Conservation (phyloP, 202 grass and related monocot genomes). For the Hordeum pubiflorum region DNA sequence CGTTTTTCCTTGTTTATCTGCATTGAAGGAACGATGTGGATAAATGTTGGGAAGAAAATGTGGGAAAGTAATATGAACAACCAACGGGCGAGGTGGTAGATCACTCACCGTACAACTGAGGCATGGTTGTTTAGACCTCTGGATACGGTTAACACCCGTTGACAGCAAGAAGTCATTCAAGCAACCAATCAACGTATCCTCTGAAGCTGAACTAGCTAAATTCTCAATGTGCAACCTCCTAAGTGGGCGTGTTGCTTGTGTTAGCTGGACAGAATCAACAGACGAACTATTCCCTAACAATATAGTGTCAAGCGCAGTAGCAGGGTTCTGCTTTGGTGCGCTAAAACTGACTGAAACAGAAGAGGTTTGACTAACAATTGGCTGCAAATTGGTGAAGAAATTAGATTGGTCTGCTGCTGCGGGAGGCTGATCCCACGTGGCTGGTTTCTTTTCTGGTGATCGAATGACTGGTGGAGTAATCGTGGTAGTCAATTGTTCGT, state of each 20-base stretch:
- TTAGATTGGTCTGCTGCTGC: conserved; percentile 34
- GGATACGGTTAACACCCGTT: conserved; percentile 35
- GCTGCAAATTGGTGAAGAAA: conserved; percentile 35
- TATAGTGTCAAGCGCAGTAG: conserved; percentile 32
- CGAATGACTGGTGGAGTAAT: conserved; percentile 33
- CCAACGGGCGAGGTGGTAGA: conserved; percentile 8
- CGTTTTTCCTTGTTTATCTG: conserved; percentile 95
- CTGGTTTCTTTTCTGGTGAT: conserved; percentile 68
- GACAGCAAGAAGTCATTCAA: conserved; percentile 74
- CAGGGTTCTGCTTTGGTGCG: neutral
- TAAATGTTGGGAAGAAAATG: conserved; percentile 25
- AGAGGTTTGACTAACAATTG: conserved; percentile 36
- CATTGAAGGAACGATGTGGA: conserved; percentile 14
- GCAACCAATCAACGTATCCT: conserved; percentile 62
- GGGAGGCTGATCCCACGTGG: conserved; percentile 87
- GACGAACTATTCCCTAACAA: conserved; percentile 37
- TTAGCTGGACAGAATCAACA: conserved; percentile 76
- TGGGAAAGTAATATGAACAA: neutral
- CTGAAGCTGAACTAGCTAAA: conserved; percentile 59
- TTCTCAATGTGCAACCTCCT: conserved; percentile 85
- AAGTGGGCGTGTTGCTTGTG: conserved; percentile 74
- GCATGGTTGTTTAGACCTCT: conserved; percentile 70
- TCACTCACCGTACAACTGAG: conserved; percentile 70
- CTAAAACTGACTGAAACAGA: conserved; percentile 22
- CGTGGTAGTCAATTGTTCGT: conserved; percentile 35